phyloP scores from a whole-genome alignment of 2,329 filamentous ascomycete genomes.

The Penicillium sp. region DNA sequence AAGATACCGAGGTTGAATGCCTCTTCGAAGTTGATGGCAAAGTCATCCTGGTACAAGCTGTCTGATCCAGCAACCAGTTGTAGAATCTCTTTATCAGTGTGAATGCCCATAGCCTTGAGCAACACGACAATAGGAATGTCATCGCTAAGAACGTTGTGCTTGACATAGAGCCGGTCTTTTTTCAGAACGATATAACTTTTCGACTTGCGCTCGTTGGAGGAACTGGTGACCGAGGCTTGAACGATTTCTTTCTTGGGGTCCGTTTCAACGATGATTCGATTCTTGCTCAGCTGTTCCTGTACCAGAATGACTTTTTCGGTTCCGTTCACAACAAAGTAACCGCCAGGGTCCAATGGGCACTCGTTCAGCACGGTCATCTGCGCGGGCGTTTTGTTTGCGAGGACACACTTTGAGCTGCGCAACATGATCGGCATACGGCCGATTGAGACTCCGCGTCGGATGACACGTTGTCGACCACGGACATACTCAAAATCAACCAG shows the following conservation, averaged over 20 bases:
- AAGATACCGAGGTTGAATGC: conserved; percentile 75
- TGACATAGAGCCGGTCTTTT: conserved; percentile 82
- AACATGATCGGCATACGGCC: conserved; percentile 96
- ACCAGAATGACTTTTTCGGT: conserved; percentile 99
- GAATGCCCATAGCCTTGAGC: conserved; percentile 85
- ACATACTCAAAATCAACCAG: conserved; percentile 88
- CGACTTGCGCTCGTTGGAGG: conserved; percentile 93
- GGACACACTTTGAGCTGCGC: conserved; percentile 85
- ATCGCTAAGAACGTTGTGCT: conserved; percentile 89
- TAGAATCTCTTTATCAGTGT: conserved; percentile 92
- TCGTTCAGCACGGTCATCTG: conserved; percentile 92
- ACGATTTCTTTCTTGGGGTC: conserved; percentile 89
- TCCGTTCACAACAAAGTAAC: conserved; percentile 95
- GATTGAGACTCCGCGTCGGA: conserved; percentile 68
- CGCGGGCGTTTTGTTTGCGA: conserved; percentile 74
- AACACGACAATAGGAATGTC: conserved; percentile 92
- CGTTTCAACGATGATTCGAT: conserved; percentile 93
- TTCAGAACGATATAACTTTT: conserved; percentile 95
- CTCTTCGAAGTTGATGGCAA: conserved; percentile 91
- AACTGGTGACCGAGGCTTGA: conserved; percentile 90
- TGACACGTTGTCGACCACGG: conserved; percentile 69
- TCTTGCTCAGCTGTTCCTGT: conserved; percentile 98
- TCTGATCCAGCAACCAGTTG: conserved; percentile 84
- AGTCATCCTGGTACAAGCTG: conserved; percentile 85
- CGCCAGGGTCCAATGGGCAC: conserved; percentile 90